Conservation (phyloP, 106 monocot genomes). For the Dioscorea zingiberensis region DNA sequence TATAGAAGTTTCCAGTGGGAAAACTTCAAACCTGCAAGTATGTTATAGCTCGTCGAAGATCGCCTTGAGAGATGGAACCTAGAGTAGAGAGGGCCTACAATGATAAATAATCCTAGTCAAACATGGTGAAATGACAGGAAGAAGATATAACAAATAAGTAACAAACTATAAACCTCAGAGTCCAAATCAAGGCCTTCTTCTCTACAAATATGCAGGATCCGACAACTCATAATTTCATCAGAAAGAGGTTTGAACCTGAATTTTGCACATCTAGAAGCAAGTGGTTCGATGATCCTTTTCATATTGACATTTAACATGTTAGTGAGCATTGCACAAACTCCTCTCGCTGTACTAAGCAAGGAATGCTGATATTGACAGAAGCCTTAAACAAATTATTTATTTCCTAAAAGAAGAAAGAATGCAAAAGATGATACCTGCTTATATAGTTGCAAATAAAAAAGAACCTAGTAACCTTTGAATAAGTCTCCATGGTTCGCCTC, state of each 20-base stretch:
- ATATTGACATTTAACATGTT: background rate
- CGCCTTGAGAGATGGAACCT: slow-evolving; percentile 83
- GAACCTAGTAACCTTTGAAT: slow-evolving; percentile 96
- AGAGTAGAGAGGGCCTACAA: slow-evolving; percentile 77
- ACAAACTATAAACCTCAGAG: slow-evolving; percentile 39
- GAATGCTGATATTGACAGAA: background rate
- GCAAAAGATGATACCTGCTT: slow-evolving; percentile 58
- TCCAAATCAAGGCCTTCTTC: slow-evolving; percentile 81
- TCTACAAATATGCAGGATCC: slow-evolving; percentile 80
- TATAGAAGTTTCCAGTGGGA: background rate
- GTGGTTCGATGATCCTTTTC: slow-evolving; percentile 94
- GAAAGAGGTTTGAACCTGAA: slow-evolving; percentile 94
- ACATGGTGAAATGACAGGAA: too few relatives aligned
- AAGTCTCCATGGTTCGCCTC: slow-evolving; percentile 96
- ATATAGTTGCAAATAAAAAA: slow-evolving; percentile 99
- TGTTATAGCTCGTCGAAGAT: slow-evolving; percentile 98
- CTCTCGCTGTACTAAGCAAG: background rate
- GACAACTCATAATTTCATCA: slow-evolving; percentile 74
- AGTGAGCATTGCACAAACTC: background rate
- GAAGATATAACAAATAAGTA: background rate
- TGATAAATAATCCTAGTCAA: background rate
- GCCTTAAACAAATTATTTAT: background rate
- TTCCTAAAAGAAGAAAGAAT: background rate
- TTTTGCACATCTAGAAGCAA: slow-evolving; percentile 98
- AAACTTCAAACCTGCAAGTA: slow-evolving; percentile 72